Conservation (phyloP, 2,329 filamentous ascomycete genomes). For the Didymella exigua region DNA sequence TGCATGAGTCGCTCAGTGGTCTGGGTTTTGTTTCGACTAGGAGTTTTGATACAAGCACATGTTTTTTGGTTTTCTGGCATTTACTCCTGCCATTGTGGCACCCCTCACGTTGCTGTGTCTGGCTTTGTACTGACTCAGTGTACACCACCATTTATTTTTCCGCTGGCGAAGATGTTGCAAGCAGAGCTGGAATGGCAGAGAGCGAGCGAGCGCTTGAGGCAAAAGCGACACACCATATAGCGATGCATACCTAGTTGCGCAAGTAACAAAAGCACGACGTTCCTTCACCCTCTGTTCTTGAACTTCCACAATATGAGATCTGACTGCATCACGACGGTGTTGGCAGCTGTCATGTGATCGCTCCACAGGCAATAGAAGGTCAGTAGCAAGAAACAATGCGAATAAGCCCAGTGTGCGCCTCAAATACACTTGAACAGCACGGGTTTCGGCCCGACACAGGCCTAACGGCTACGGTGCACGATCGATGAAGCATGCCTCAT, state of each 20-base stretch:
- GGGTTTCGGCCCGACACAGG: constrained; percentile 9
- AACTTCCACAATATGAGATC: neutral
- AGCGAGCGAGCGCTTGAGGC: constrained; percentile 10
- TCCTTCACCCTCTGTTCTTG: constrained; percentile 14
- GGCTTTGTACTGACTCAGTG: constrained; percentile 27
- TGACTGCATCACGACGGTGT: neutral
- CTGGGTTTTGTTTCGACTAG: constrained; percentile 36
- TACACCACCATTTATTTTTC: constrained; percentile 36
- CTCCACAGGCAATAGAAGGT: neutral
- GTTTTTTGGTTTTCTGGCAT: constrained; percentile 29
- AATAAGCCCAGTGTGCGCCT: neutral
- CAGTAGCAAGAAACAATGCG: neutral
- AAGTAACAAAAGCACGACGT: constrained; percentile 37
- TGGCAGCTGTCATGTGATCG: neutral
- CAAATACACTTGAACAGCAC: neutral
- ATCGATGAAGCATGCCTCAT: constrained; percentile 15
- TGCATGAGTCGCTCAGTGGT: constrained; percentile 45
- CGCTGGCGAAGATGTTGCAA: constrained; percentile 18
- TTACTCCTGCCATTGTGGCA: constrained; percentile 15
- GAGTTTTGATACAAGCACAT: constrained; percentile 48
- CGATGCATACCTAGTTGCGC: constrained; percentile 29
- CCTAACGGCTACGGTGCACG: constrained; percentile 12
- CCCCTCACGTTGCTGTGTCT: constrained; percentile 24
- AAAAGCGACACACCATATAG: constrained; percentile 18
- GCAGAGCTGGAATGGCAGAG: constrained; percentile 21